Percentiles rank a stretch among this genome's conserved stretches.
These are phyloP conservation scores for Patellaria atrata DNA, from an alignment of 495 filamentous ascomycete species.

Conservation along the genomic window DNA sequence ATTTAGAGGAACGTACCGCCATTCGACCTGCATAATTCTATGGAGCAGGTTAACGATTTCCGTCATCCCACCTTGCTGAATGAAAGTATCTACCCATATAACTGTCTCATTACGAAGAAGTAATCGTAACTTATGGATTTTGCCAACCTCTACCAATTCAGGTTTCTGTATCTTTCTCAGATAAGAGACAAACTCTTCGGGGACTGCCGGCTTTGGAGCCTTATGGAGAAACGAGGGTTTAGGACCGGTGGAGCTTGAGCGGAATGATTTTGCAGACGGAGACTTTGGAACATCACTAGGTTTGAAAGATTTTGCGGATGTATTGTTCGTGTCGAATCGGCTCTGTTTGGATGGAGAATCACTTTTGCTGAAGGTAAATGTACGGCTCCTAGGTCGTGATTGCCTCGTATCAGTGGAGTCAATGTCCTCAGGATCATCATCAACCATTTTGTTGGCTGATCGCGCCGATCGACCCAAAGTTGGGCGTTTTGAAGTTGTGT, in stretches of 20 bases:
- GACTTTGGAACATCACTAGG: constrained; percentile 30
- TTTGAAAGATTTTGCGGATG: constrained; percentile 33
- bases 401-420: constrained; percentile 16
- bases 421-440: constrained; percentile 5
- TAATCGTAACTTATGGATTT: constrained; percentile 81
- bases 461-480: constrained; percentile 7
- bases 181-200: constrained; percentile 72
- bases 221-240: constrained; percentile 19
- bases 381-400: constrained; percentile 50
- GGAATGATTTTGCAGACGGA: constrained; percentile 33
- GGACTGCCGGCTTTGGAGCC: constrained; percentile 30
- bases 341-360: constrained; percentile 47
- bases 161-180: constrained; percentile 63
- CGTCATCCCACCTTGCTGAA: constrained; percentile 77
- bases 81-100: constrained; percentile 84
- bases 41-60: constrained; percentile 77
- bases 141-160: constrained; percentile 76
- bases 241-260: constrained; percentile 30
- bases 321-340: constrained; percentile 29
- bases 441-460: constrained; percentile 5
- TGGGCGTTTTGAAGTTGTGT: constrained; percentile 32
- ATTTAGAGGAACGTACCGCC: constrained; percentile 51
- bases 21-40: constrained; percentile 86
- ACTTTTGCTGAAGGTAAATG: constrained; percentile 58
- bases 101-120: constrained; percentile 89